phyloP scores from a whole-genome alignment of 352 stramenopile genomes.

The Phytophthora tentaculata region DNA sequence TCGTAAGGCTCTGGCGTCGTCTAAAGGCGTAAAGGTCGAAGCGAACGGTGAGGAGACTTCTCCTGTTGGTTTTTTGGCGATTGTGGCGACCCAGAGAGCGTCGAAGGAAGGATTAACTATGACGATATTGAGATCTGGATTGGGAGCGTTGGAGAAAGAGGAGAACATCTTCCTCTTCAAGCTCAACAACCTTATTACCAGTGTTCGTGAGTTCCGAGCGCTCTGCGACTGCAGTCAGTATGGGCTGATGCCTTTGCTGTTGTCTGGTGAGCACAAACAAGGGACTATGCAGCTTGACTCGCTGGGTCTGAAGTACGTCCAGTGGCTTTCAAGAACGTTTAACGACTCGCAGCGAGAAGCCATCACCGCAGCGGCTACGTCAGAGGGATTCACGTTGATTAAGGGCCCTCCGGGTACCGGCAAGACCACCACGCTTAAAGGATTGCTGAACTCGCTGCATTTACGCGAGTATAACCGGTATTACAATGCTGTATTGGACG shows the following conservation, averaged over 20 bases:
- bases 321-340: conserved; percentile 80
- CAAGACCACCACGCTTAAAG: conserved; percentile 94
- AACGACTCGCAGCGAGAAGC: conserved; percentile 92
- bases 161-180: conserved; percentile 79
- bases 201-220: conserved; percentile 85
- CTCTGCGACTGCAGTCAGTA: conserved; percentile 87
- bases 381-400: conserved; percentile 92
- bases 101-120: conserved; percentile 82
- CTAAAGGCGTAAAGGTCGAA: conserved; percentile 29
- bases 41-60: conserved; percentile 18
- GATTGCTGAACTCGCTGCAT: conserved; percentile 92
- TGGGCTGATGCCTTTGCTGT: conserved; percentile 71
- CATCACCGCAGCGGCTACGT: conserved; percentile 88
- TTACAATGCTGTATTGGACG: conserved; percentile 90
- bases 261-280: conserved; percentile 73
- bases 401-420: conserved; percentile 91
- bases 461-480: conserved; percentile 93
- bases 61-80: conserved; percentile 67
- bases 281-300: conserved; percentile 85
- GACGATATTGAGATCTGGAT: conserved; percentile 62
- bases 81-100: conserved; percentile 68
- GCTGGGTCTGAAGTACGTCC: conserved; percentile 80
- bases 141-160: conserved; percentile 55
- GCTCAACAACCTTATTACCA: conserved; percentile 90
- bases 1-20: conserved; percentile 36